phyloP scores from a whole-genome alignment of 192 early-diverging fungal genomes.

The Spinellus fusiger region DNA sequence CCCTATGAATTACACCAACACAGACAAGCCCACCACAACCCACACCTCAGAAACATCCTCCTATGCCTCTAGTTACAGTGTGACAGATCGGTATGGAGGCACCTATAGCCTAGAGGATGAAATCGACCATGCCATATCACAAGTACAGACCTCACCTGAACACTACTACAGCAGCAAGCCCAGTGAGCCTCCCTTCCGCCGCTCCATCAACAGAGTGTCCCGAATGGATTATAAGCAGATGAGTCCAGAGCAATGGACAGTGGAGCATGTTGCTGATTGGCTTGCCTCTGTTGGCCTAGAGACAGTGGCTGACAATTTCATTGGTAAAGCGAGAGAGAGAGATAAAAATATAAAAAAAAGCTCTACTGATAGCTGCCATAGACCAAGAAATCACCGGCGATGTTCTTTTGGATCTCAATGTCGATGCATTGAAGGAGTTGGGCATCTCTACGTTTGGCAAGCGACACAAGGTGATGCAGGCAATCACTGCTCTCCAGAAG shows the following conservation, averaged over 20 bases:
- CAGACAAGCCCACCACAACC: conserved; percentile 17
- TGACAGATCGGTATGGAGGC: too few species aligned
- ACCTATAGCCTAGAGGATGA: too few species aligned
- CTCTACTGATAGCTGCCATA: conserved; percentile 1
- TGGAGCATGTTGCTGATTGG: conserved; percentile 56
- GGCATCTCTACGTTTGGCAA: conserved; percentile 59
- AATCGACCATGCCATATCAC: too few species aligned
- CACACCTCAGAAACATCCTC: too few species aligned
- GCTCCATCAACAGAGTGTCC: background rate
- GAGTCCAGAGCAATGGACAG: conserved; percentile 48
- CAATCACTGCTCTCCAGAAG: conserved; percentile 45
- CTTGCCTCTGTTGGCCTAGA: conserved; percentile 46
- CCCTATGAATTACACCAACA: conserved; percentile 60
- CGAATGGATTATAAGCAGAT: background rate
- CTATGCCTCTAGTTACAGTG: too few species aligned
- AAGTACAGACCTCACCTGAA: too few species aligned
- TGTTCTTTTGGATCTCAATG: conserved; percentile 50
- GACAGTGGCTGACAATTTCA: conserved; percentile 39
- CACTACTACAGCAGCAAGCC: background rate
- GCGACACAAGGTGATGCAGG: conserved; percentile 60
- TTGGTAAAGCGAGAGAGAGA: conserved; percentile 32
- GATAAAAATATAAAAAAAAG: background rate
- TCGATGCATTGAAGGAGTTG: conserved; percentile 60
- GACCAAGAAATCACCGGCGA: conserved; percentile 67
- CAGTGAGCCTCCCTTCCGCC: background rate